Evolutionary conservation across 371 early-diverging fungal genomes (phyloP), one percentile per base, ranked within the genome.

Genomic region (Mortierella sp.): DNA sequence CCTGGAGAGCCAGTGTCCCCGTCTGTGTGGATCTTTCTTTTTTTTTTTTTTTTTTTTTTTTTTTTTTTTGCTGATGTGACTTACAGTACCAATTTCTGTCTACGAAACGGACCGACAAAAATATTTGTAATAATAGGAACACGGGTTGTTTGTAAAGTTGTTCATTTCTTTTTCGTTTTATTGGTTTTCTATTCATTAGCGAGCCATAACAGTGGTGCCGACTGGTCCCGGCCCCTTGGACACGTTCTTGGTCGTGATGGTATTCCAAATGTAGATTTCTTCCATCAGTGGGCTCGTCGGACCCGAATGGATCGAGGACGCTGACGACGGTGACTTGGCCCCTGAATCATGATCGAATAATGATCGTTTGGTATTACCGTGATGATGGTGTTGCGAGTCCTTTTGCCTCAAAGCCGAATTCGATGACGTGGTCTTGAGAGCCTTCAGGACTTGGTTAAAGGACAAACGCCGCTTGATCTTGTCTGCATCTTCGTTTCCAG

Each of bases 401-500:
- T n/a, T n/a, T n/a, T n/a, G n/a, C 37, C 9, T 37, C 37, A 37
- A 9, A 37, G 37, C 37, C 37, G 37, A 9, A 37, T 9, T 37
- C 37, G 37, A 37, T 37, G 37, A 37, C 37, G 37, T 37, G 9
- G 37, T 37, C 37, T 37, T 37, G 37, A 75, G 30, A 4, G 76
- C 70, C 55, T 55, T 57, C 7, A 75, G 19, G 25, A 70, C 64
- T 25, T 75, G 53, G 57, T 61, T 64, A n/a, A 75, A 30, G 1
- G 76, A 75, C 18, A 75, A 64, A 6, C 76, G 64, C 14, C 76
- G 29, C 28, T 66, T 70, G 50, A 67, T 23, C 46, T 74, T 74
- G 43, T 14, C 45, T 7, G 45, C 30, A 37, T 37, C 37, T 5
- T 37, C 37, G 37, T 37, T 9, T 9, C 37, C 37, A 37, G 37